Percentiles rank a stretch among this genome's conserved stretches.
phyloP scores from a whole-genome alignment of 345 rosid species.

The Mercurialis annua region DNA sequence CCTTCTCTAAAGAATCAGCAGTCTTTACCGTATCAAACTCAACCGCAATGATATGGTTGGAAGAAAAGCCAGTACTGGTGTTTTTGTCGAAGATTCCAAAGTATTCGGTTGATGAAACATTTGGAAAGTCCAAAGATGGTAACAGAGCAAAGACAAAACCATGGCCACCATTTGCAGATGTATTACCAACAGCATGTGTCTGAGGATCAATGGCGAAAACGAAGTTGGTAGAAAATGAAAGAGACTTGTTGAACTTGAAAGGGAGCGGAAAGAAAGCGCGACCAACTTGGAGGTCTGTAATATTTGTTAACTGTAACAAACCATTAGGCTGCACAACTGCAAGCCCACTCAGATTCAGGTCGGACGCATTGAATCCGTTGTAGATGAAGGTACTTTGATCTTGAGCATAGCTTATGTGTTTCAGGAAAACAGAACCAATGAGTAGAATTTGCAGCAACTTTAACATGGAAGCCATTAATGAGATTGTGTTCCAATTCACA shows the following conservation, averaged over 20 bases:
- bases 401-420: too few relatives aligned
- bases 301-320: too few relatives aligned
- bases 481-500: too few relatives aligned
- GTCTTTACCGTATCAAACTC: conserved; percentile 16
- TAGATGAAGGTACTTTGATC: too few relatives aligned
- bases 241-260: conserved; percentile 27
- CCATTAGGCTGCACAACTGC: too few relatives aligned
- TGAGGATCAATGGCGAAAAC: conserved; percentile 20
- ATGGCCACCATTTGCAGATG: conserved; percentile 21
- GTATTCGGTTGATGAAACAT: conserved; percentile 4
- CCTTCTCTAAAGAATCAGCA: conserved; percentile 3
- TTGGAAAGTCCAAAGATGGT: conserved; percentile 12
- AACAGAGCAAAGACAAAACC: conserved; percentile 27
- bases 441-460: too few relatives aligned
- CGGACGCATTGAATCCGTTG: too few relatives aligned
- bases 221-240: conserved; percentile 26
- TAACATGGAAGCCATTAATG: too few relatives aligned
- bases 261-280: conserved; percentile 18
- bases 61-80: background rate
- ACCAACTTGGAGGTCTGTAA: too few relatives aligned
- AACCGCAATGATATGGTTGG: conserved; percentile 19
- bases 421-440: too few relatives aligned
- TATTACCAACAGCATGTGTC: too few relatives aligned
- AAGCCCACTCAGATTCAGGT: too few relatives aligned
- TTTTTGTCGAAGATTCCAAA: conserved; percentile 18